Evolutionary conservation across 2,329 filamentous ascomycete species (phyloP).

Genomic region (Curvularia eragrostidis): DNA sequence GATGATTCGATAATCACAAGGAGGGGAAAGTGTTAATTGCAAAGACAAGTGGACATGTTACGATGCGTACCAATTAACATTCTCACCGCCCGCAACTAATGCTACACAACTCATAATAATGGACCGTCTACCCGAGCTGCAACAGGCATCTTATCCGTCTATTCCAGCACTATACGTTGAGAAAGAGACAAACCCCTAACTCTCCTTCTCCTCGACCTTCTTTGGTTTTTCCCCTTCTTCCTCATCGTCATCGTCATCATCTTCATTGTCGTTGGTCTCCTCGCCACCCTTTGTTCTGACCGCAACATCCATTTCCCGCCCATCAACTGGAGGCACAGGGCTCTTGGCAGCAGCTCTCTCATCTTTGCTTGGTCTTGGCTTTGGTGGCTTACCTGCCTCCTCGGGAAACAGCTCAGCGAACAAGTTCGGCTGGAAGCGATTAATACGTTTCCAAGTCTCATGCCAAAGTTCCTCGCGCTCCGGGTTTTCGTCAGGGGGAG

Average conservation of each 20-base stretch:
- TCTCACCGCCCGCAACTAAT: background rate
- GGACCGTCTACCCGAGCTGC: background rate
- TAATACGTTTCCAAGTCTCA: slow-evolving; percentile 66
- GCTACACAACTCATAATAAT: background rate
- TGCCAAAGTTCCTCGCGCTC: slow-evolving; percentile 63
- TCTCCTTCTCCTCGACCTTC: slow-evolving; percentile 1
- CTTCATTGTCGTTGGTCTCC: slow-evolving; percentile 5
- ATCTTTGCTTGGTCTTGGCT: slow-evolving; percentile 27
- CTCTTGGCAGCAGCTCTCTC: slow-evolving; percentile 18
- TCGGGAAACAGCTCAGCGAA: slow-evolving; percentile 66
- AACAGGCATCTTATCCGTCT: background rate
- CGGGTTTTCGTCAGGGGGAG: slow-evolving; percentile 66
- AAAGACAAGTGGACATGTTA: background rate
- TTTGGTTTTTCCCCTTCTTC: slow-evolving; percentile 1
- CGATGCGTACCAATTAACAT: background rate
- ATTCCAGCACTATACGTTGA: background rate
- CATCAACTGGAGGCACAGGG: slow-evolving; percentile 5
- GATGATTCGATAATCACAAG: background rate
- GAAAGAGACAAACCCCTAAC: background rate
- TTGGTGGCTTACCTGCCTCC: slow-evolving; percentile 44
- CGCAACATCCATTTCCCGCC: slow-evolving; percentile 20
- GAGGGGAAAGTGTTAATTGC: background rate
- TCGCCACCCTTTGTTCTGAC: slow-evolving; percentile 10
- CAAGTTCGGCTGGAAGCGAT: slow-evolving; percentile 65
- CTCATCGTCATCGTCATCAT: slow-evolving; percentile 7